phyloP scores from a whole-genome alignment of 768 basidiomycete genomes.

The Hydnomerulius pinastri region DNA sequence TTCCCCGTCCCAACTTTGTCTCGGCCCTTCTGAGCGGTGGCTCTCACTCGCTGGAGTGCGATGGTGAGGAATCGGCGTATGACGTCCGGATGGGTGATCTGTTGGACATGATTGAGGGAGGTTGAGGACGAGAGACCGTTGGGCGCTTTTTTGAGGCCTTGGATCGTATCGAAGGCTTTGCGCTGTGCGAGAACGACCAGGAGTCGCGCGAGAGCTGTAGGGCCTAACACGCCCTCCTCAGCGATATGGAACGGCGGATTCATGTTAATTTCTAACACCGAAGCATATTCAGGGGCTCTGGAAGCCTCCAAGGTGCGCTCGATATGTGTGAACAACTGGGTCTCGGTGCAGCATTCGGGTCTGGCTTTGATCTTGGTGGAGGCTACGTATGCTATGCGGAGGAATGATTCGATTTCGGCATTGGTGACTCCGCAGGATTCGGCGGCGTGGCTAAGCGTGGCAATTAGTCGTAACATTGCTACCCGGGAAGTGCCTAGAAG shows the following conservation, averaged over 20 bases:
- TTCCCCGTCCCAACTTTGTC: conserved; percentile 14
- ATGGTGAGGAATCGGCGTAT: conserved; percentile 25
- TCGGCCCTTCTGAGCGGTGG: conserved; percentile 24
- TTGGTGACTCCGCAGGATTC: conserved; percentile 21
- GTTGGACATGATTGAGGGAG: conserved; percentile 23
- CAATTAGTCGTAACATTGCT: conserved; percentile 28
- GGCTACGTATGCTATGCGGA: conserved; percentile 25
- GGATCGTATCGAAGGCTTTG: conserved; percentile 20
- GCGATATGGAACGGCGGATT: conserved; percentile 23
- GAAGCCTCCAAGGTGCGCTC: conserved; percentile 21
- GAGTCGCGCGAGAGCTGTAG: conserved; percentile 28
- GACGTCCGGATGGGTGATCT: conserved; percentile 24
- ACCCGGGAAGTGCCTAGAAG: conserved; percentile 24
- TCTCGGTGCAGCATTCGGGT: background rate
- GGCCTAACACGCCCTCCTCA: conserved; percentile 27
- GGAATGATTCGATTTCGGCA: conserved; percentile 27
- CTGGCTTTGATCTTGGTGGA: conserved; percentile 14
- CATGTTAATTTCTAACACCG: conserved; percentile 8
- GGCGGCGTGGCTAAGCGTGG: conserved; percentile 21
- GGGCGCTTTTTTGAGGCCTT: conserved; percentile 23
- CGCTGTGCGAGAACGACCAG: conserved; percentile 32
- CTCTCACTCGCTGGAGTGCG: conserved; percentile 20
- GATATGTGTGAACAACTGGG: conserved; percentile 7
- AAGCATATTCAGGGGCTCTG: conserved; percentile 20
- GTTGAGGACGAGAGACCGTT: conserved; percentile 19